phyloP scores from a whole-genome alignment of 495 filamentous ascomycete species.

The Annulohypoxylon moriforme region DNA sequence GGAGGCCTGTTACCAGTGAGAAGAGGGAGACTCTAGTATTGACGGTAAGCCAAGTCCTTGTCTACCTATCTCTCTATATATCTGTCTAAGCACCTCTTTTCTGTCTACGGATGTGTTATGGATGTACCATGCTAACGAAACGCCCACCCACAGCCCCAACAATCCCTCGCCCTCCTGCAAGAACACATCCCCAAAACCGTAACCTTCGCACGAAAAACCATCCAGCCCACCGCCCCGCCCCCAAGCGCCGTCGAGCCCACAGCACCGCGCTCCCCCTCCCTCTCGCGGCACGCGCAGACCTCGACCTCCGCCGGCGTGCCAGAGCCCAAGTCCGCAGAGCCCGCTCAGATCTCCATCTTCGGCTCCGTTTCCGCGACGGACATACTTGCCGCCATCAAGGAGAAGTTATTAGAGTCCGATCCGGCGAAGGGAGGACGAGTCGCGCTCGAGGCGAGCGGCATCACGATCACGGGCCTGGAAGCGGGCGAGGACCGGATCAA shows the following conservation, averaged over 20 bases:
- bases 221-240: slow-evolving; percentile 23
- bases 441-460: slow-evolving; percentile 46
- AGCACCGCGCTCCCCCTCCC: slow-evolving; percentile 37
- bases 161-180: slow-evolving; percentile 79
- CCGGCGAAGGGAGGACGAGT: slow-evolving; percentile 48
- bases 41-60: slow-evolving; percentile 22
- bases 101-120: background rate
- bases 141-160: slow-evolving; percentile 32
- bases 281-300: slow-evolving; percentile 38
- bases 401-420: slow-evolving; percentile 42
- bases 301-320: slow-evolving; percentile 2
- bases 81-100: too few relatives aligned
- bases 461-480: slow-evolving; percentile 50
- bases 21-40: slow-evolving; percentile 35
- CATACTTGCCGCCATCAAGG: slow-evolving; percentile 49
- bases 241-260: background rate
- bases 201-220: slow-evolving; percentile 81
- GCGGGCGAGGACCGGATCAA: slow-evolving; percentile 53
- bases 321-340: background rate
- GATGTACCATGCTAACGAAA: background rate
- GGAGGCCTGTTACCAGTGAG: too few relatives aligned
- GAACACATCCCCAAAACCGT: slow-evolving; percentile 90
- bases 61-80: too few relatives aligned
- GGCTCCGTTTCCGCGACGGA: slow-evolving; percentile 56
- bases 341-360: slow-evolving; percentile 48